phyloP scores from a whole-genome alignment of 176 grass and related monocot genomes.

The Eragrostis curvula region DNA sequence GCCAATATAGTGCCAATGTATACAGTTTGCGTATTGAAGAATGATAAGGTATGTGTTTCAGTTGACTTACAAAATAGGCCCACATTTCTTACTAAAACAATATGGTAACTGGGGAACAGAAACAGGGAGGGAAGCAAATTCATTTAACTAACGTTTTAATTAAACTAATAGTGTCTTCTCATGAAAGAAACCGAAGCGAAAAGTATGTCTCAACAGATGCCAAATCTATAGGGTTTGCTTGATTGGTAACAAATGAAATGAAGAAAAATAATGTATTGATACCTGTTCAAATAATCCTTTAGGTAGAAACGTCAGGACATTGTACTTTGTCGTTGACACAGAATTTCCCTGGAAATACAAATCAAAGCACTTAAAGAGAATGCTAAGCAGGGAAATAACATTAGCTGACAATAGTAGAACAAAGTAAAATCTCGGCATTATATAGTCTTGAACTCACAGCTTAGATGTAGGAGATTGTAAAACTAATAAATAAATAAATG shows the following conservation, averaged over 20 bases:
- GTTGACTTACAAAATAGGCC: constrained; percentile 15
- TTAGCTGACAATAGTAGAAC: constrained; percentile 21
- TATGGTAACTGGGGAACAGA: constrained; percentile 2
- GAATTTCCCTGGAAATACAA: constrained; percentile 86
- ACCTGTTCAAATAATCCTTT: constrained; percentile 99
- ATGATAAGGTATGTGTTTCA: not conserved
- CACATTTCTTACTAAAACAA: not conserved
- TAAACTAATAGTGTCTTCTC: not conserved
- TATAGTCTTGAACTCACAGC: constrained; percentile 2
- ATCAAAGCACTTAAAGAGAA: constrained; percentile 26
- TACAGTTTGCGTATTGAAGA: constrained; percentile 21
- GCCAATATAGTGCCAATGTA: no score
- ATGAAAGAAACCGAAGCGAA: not conserved
- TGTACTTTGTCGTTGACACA: constrained; percentile 97
- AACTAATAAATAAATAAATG: not conserved
- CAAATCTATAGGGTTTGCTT: constrained; percentile 17
- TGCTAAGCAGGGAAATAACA: not conserved
- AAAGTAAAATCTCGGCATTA: constrained; percentile 24
- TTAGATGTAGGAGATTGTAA: not conserved
- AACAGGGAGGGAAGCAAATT: not conserved
- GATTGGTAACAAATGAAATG: constrained; percentile 1
- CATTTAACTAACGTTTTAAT: not conserved
- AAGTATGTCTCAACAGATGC: constrained; percentile 13
- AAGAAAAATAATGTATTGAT: constrained; percentile 49
- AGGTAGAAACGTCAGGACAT: constrained; percentile 86